Evolutionary conservation across 2,329 filamentous ascomycete genomes (phyloP), one percentile per base, ranked within the genome.

Genomic region (Mollisia scopiformis): DNA sequence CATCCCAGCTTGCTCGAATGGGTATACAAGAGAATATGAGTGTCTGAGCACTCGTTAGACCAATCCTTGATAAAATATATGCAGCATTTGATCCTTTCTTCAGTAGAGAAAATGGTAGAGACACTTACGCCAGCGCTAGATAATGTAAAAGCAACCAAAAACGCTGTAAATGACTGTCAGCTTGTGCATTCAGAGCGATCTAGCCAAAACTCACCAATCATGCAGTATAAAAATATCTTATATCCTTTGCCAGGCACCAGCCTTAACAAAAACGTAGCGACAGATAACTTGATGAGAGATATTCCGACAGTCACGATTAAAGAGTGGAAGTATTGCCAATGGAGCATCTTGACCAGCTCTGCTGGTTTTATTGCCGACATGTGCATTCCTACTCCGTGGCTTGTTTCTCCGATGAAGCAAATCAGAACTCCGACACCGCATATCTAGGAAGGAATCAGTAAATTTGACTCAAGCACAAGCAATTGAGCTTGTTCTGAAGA

Each of bases 21-120:
- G 80, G 80, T 21, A 75, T 57, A 61, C 82, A 84, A 56, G 79
- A 75, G 65, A 82, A 80, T 16, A 82, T 75, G 43, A 83, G 67
- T 2, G 80, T 81, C 66, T 68, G 28, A 10, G 35, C 5, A 23
- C 30, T n/a, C 3, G 37, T 51, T 11, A 55, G 50, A 21, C 41
- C 6, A n/a, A n/a, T n/a, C n/a, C n/a, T n/a, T n/a, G n/a, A n/a
- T n/a, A n/a, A n/a, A n/a, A n/a, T n/a, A n/a, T n/a, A n/a, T n/a
- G n/a, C n/a, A n/a, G n/a, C n/a, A n/a, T n/a, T n/a, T n/a, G n/a
- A n/a, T n/a, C n/a, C n/a, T n/a, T 21, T 21, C 3, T 43, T n/a
- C 14, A 11, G 25, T 28, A 21, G 11, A 13, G 13, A 19, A 21
- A 2, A 10, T 31, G n/a, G 16, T n/a, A 33, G 6, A 10, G 21